Base-by-base conservation (phyloP, 352 stramenopile species). In the Globisporangium alternatum region DNA sequence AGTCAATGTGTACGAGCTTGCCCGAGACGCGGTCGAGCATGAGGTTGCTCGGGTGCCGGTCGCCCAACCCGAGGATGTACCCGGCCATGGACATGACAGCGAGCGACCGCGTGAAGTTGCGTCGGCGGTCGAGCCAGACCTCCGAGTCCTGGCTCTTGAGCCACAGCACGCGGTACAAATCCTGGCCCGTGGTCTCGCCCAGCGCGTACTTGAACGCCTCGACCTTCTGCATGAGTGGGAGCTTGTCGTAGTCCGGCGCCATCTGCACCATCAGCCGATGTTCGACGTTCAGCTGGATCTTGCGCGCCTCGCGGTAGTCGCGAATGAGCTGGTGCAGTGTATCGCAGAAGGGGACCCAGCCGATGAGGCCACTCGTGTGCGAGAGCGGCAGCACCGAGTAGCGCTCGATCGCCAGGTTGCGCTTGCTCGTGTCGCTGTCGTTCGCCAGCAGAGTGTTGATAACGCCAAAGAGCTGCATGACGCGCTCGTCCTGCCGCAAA, bases 61-160 rank as follows among this genome's bases (percentile, higher is more conserved):
- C 98, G 15, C 98, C 98, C 59, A 99, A 85, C 47, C 98, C 98
- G 43, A 99, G 79, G 67, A 99, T 99, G 70, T 99, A 99, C 10
- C 98, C 98, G 28, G 99, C 98, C 93, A 99, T 99, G 49, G 91
- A 99, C 97, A 99, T 99, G 17, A 99, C 97, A 1, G 98, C 98
- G n/a, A 99, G 79, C 58, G 95, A 98, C 0, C 97, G 88, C 22
- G 98, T 99, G 66, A 98, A 99, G 71, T 98, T 99, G 39, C 96
- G 98, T 15, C 98, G 87, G 13, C 97, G 90, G 56, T 99, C 97
- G 7, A 99, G 85, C 98, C 98, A 99, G 55, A 99, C 92, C 66
- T 99, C 98, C 72, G 96, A 99, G 75, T 99, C 98, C 65, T 97
- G 96, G 45, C 89, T 98, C 78, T 99, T 99, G 28, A 99, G 88